Percentiles rank a stretch among this genome's conserved stretches.
phyloP scores from a whole-genome alignment of 805 yeast species.

The Torulaspora microellipsoides region DNA sequence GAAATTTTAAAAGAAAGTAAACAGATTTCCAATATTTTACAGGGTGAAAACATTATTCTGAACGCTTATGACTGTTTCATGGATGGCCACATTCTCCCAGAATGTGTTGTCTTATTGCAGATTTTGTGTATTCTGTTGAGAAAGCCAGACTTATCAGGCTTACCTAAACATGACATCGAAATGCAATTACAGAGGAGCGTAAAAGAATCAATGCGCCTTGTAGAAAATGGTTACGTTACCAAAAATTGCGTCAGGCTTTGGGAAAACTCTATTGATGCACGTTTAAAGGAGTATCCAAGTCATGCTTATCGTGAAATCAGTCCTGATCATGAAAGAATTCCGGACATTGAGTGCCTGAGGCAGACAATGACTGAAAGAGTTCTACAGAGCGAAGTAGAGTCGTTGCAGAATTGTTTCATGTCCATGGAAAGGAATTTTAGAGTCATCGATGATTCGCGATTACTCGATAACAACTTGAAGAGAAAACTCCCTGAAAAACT shows the following conservation, averaged over 20 bases:
- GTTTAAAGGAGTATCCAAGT: constrained; percentile 47
- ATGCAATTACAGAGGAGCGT: constrained; percentile 45
- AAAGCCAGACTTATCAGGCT: constrained; percentile 21
- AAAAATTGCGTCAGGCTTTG: constrained; percentile 27
- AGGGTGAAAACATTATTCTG: constrained; percentile 39
- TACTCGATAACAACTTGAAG: constrained; percentile 55
- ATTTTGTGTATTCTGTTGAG: constrained; percentile 38
- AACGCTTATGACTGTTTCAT: constrained; percentile 61
- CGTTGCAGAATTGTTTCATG: constrained; percentile 41
- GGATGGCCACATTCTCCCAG: constrained; percentile 57
- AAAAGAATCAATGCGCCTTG: constrained; percentile 57
- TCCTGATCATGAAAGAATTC: constrained; percentile 11
- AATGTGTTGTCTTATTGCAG: constrained; percentile 51
- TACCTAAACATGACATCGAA: constrained; percentile 21
- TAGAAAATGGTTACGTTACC: constrained; percentile 50
- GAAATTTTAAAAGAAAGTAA: constrained; percentile 28
- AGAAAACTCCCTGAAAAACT: constrained; percentile 37
- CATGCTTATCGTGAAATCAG: constrained; percentile 28
- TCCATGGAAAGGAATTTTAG: constrained; percentile 33
- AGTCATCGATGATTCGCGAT: constrained; percentile 54
- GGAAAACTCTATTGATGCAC: constrained; percentile 25
- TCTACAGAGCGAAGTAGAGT: constrained; percentile 49
- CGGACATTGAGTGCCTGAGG: constrained; percentile 28
- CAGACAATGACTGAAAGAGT: constrained; percentile 51
- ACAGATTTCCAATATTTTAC: constrained; percentile 35